Conservation (phyloP, 352 stramenopile genomes). For the Phytophthora chlamydospora region DNA sequence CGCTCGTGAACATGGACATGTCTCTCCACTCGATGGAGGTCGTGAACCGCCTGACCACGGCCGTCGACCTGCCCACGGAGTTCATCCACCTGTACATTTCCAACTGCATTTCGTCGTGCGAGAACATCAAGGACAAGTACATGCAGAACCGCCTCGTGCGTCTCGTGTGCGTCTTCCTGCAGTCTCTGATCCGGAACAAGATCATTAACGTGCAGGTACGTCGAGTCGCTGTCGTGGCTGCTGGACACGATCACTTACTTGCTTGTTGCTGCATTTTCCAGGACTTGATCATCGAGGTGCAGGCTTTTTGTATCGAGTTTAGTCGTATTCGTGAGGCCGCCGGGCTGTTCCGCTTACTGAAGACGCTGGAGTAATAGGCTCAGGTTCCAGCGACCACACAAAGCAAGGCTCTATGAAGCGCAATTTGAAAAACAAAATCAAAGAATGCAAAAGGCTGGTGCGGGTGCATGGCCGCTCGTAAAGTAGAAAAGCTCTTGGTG, state of each 20-base stretch:
- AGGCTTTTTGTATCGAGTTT: constrained; percentile 99
- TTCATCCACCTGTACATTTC: constrained; percentile 99
- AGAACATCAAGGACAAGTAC: constrained; percentile 99
- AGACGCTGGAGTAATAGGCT: constrained; percentile 92
- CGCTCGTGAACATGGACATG: constrained; percentile 99
- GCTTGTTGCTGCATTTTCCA: constrained; percentile 36
- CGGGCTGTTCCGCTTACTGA: constrained; percentile 97
- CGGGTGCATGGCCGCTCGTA: constrained; percentile 33
- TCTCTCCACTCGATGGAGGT: constrained; percentile 99
- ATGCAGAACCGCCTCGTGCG: constrained; percentile 97
- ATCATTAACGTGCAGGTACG: constrained; percentile 98
- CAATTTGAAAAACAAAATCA: constrained; percentile 30
- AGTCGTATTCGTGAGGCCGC: constrained; percentile 97
- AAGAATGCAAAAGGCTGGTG: constrained; percentile 28
- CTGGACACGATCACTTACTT: constrained; percentile 24
- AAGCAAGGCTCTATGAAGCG: constrained; percentile 27
- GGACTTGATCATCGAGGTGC: constrained; percentile 98
- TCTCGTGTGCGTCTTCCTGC: constrained; percentile 98
- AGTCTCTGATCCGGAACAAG: constrained; percentile 98
- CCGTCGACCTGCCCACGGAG: constrained; percentile 94
- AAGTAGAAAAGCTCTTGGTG: constrained; percentile 32
- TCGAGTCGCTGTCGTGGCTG: constrained; percentile 1
- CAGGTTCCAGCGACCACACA: constrained; percentile 35
- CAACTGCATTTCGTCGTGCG: constrained; percentile 98
- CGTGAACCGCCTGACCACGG: constrained; percentile 93